Base-by-base conservation (phyloP, 441 rosid species). In the Brassica balearica region DNA sequence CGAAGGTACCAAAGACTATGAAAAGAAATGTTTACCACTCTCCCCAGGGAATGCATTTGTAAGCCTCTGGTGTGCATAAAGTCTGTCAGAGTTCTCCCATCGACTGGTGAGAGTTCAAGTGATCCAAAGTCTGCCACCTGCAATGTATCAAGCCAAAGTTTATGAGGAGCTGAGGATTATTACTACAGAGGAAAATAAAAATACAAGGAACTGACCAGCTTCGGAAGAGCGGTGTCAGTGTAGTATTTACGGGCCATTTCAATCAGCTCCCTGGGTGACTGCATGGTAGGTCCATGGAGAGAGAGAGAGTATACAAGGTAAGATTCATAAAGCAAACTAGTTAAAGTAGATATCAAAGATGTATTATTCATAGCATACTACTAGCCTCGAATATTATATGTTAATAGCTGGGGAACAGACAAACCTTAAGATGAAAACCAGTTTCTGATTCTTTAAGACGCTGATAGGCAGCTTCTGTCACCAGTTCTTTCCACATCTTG, bases 121-220 rank as follows among this genome's bases (percentile, higher is more conserved):
- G 96, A 91, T 77, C 91, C 96, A 84, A 91, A 91, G 85, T 91
- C 96, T 80, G 94, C 94, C 80, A 91, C 96, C 96, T 91, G 79
- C 59, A 73, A 66, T 36, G 60, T 55, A 76, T 70, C 71, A 75
- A 71, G 65, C 69, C 73, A 56, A 74, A 68, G 73, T 65, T 58
- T 46, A 65, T 58, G 43, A 70, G 69, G 63, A 84, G 20, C 68
- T 60, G 79, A 68, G 55, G 61, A 66, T 79, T 73, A 25, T 56
- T 72, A 71, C 51, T 53, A 68, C 77, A 78, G 61, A 79, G 58
- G 51, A 68, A 72, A 61, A 51, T 46, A 58, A 68, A 55, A 63
- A 25, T 71, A 23, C 56, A 66, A 80, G 75, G 70, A 79, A 89
- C 92, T 80, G 76, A 91, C 94, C 94, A 91, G 78, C 78, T 91